Base-by-base conservation (phyloP, 108 stramenopile species). In the Asterionellopsis glacialis region DNA sequence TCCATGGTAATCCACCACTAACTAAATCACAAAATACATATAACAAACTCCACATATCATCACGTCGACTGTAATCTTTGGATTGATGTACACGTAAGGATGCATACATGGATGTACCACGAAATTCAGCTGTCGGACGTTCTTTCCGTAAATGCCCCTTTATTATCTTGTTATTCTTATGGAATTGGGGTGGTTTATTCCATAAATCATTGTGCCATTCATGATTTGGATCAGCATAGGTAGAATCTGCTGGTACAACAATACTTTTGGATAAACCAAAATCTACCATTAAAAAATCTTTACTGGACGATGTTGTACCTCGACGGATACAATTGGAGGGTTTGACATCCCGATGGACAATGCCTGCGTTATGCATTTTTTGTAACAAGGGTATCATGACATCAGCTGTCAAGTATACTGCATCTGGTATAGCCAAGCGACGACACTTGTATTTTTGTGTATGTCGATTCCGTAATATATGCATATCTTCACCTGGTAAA, bases 1-100 rank as follows among this genome's bases (percentile, higher is more conserved):
- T 93, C 91, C 91, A 93, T 7, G 91, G 91, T 49, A 93, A 57
- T 15, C 91, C 91, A 4, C 91, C 91, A 26, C 79, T 75, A 12
- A 89, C 83, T 51, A 93, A 64, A 69, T 93, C 91, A 62, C 91
- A 93, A 77, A 93, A 93, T 19, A 93, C 91, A 59, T 93, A 93
- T 6, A 93, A 38, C 9, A 93, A 55, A 33, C 87, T 86, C 91
- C 91, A 93, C 41, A 93, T 69, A 63, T 93, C 91, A 64, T 93
- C 91, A 23, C 91, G 65, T 21, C 77, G 78, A 52, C 76, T 76
- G 55, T 93, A 87, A 55, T 93, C 91, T 54, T 75, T 79, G 15
- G 73, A 65, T 55, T 93, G 91, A 70, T 93, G 91, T 0, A 93
- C 86, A 15, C 88, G 74, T 0, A 85, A 64, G 11, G 82, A 84